Evolutionary conservation across 805 yeast genomes (phyloP), one percentile per base, ranked within the genome.

Genomic region (fission yeast (Schizosaccharomyces pombe)): DNA sequence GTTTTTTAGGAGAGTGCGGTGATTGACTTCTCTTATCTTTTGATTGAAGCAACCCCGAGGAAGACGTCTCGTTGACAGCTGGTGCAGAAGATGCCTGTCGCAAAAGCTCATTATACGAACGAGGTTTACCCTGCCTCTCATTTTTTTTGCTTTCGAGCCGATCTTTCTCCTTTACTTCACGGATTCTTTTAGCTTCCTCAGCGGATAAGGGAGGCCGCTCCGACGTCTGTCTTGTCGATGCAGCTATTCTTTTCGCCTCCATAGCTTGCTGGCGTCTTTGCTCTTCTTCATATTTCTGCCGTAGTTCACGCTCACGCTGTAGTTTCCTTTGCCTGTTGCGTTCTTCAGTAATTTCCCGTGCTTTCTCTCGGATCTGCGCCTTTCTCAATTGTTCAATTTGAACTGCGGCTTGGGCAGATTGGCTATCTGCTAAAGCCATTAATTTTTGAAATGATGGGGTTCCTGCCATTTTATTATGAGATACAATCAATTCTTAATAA

Each of bases 181-280:
- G 53, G 9, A 30, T 5, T 9, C 8, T 19, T 8, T 28, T 19
- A 24, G 53, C 53, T 14, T 49, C 53, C 5, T 49, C 53, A 8
- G 39, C 53, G 9, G 33, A 26, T 16, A 49, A 12, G 19, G 53
- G 53, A 31, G 53, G 39, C 14, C 53, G 34, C 30, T 49, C 39
- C n/a, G 43, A 37, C n/a, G n/a, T n/a, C 11, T 19, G 9, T 49
- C 19, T 28, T 11, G 53, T 9, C 4, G 16, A n/a, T 8, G 31
- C 22, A 6, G 39, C 28, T 1, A 16, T 30, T 4, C 31, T n/a
- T 12, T 49, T 49, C 34, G n/a, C 24, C 16, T 49, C 39, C 30
- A 29, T 19, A 19, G 6, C 8, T 14, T 49, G 24, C 12, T 8
- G 39, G 5, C 53, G 34, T 14, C 19, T 32, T 9, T 28, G 34